These are phyloP conservation scores for Lachnellula suecica DNA, from an alignment of 2,329 filamentous ascomycete genomes.

Conservation along the genomic window DNA sequence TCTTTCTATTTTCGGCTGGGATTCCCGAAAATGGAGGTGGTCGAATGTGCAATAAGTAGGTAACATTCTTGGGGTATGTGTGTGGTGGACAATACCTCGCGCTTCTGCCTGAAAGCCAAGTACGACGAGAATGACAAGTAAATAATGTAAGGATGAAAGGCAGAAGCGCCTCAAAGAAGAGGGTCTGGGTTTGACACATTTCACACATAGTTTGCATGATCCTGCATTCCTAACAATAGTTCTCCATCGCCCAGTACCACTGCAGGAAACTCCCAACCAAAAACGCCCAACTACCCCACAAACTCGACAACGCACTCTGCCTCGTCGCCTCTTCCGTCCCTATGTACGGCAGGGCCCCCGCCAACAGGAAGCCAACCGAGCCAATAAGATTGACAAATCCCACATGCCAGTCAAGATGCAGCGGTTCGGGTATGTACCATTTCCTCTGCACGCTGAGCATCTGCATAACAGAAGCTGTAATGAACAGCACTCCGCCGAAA, in stretches of 20 bases:
- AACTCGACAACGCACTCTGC: slow-evolving; percentile 13
- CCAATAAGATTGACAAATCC: slow-evolving; percentile 19
- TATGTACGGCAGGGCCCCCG: slow-evolving; percentile 14
- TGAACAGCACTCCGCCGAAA: slow-evolving; percentile 22
- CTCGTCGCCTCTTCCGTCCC: slow-evolving; percentile 8
- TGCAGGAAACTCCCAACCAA: slow-evolving; percentile 20
- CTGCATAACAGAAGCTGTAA: slow-evolving; percentile 12
- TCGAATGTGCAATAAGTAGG: too few relatives aligned
- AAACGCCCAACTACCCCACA: slow-evolving; percentile 25
- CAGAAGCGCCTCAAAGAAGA: too few relatives aligned
- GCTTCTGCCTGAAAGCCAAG: too few relatives aligned
- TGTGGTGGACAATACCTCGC: too few relatives aligned
- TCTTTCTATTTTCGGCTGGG: too few relatives aligned
- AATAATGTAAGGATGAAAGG: too few relatives aligned
- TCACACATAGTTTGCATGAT: too few relatives aligned
- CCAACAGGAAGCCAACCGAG: slow-evolving; percentile 20
- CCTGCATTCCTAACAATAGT: slow-evolving; percentile 13
- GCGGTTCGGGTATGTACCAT: slow-evolving; percentile 15
- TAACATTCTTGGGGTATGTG: too few relatives aligned
- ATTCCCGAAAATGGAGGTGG: too few relatives aligned
- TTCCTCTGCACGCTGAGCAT: slow-evolving; percentile 12
- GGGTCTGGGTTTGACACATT: too few relatives aligned
- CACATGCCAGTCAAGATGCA: slow-evolving; percentile 17
- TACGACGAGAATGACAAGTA: too few relatives aligned
- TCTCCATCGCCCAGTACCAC: slow-evolving; percentile 23